phyloP scores from a whole-genome alignment of 441 rosid genomes.

The Gossypium lobatum region DNA sequence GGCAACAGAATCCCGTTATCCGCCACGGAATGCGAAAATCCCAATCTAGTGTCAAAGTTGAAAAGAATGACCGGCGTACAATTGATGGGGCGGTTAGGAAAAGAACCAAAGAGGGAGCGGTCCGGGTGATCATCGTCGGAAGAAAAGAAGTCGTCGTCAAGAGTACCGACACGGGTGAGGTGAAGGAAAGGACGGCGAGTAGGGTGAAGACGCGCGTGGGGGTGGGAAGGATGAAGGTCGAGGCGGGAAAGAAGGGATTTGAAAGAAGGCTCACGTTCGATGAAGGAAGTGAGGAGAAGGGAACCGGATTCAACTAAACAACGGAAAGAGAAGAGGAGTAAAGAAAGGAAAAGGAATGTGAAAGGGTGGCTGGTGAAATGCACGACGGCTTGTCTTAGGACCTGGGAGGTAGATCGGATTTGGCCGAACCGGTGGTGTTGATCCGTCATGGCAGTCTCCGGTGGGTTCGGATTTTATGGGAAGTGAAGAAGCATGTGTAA shows the following conservation, averaged over 20 bases:
- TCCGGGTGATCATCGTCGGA: slow-evolving; percentile 53
- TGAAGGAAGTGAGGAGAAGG: slow-evolving; percentile 53
- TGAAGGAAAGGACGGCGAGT: slow-evolving; percentile 62
- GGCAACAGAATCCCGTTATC: slow-evolving; percentile 56
- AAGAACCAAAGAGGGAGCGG: slow-evolving; percentile 35
- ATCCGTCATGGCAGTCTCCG: slow-evolving; percentile 52
- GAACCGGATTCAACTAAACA: slow-evolving; percentile 63
- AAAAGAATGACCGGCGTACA: slow-evolving; percentile 45
- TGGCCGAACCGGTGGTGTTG: slow-evolving; percentile 44
- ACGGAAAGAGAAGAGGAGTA: slow-evolving; percentile 80
- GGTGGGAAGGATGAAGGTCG: slow-evolving; percentile 37
- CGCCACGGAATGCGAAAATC: slow-evolving; percentile 45
- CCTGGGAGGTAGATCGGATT: slow-evolving; percentile 53
- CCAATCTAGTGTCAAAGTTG: slow-evolving; percentile 42
- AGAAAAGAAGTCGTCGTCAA: slow-evolving; percentile 84
- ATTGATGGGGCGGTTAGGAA: slow-evolving; percentile 39
- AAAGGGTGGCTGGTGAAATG: slow-evolving; percentile 44
- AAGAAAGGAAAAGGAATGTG: slow-evolving; percentile 57
- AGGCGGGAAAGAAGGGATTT: slow-evolving; percentile 81
- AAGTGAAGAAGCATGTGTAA: background rate
- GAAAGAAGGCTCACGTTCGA: slow-evolving; percentile 79
- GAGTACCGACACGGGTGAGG: slow-evolving; percentile 77
- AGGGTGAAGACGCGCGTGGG: slow-evolving; percentile 16
- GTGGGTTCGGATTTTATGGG: slow-evolving; percentile 17
- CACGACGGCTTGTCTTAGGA: slow-evolving; percentile 42